phyloP scores from a whole-genome alignment of 2,329 filamentous ascomycete species.

The Kalmusia sp. region DNA sequence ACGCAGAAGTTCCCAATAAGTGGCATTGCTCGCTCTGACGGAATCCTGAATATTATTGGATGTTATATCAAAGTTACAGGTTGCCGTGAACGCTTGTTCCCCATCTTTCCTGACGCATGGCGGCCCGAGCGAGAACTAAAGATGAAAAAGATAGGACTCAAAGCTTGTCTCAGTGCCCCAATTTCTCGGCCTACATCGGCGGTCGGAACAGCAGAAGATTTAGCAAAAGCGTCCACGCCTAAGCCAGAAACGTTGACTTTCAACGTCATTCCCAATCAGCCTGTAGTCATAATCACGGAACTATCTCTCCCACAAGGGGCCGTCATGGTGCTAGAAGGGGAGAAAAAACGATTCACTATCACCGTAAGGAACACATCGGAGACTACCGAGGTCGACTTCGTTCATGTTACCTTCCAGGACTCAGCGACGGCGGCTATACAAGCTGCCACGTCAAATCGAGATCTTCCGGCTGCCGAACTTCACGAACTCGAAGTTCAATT shows the following conservation, averaged over 20 bases:
- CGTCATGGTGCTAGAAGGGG: slow-evolving; percentile 92
- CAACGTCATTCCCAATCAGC: slow-evolving; percentile 81
- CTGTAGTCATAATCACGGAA: slow-evolving; percentile 75
- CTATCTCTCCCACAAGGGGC: slow-evolving; percentile 83
- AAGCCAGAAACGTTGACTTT: slow-evolving; percentile 61
- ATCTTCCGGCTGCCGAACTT: slow-evolving; percentile 77
- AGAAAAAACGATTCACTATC: slow-evolving; percentile 77
- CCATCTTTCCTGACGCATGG: slow-evolving; percentile 82
- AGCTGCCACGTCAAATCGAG: slow-evolving; percentile 75
- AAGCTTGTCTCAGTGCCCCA: slow-evolving; percentile 56
- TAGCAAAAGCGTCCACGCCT: slow-evolving; percentile 32
- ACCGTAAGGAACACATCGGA: slow-evolving; percentile 79
- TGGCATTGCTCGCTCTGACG: slow-evolving; percentile 71
- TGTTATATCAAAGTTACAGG: slow-evolving; percentile 81
- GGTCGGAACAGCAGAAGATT: slow-evolving; percentile 30
- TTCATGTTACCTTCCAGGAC: slow-evolving; percentile 89
- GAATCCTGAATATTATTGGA: slow-evolving; percentile 76
- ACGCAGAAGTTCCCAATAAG: slow-evolving; percentile 78
- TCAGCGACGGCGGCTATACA: slow-evolving; percentile 82
- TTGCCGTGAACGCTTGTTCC: slow-evolving; percentile 82
- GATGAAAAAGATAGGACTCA: slow-evolving; percentile 76
- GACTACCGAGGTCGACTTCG: slow-evolving; percentile 76
- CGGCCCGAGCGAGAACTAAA: slow-evolving; percentile 72
- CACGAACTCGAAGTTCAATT: slow-evolving; percentile 87
- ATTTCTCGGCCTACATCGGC: slow-evolving; percentile 49